A percentile compares a stretch with the other conserved stretches of the same genome.
These are phyloP conservation scores for Dalbergia oliveri DNA, from an alignment of 306 rosid genomes.

Conservation along the genomic window DNA sequence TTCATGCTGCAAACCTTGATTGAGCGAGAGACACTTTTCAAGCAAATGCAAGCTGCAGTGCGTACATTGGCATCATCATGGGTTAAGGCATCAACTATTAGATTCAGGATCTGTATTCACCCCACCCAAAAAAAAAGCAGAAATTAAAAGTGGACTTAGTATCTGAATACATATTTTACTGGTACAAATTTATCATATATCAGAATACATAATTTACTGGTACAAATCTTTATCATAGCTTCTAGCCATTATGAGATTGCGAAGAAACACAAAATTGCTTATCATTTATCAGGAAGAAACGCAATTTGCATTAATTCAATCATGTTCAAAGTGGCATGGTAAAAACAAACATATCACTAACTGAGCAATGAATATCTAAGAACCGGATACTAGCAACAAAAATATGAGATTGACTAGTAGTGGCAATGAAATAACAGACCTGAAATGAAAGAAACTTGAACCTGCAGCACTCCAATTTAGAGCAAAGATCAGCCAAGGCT, in stretches of 20 bases:
- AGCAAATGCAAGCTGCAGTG: conserved; percentile 90
- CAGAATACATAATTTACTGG: conserved; percentile 16
- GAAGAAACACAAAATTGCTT: conserved; percentile 28
- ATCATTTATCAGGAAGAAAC: conserved; percentile 24
- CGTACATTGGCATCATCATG: conserved; percentile 78
- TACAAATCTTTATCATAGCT: conserved; percentile 37
- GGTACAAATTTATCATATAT: conserved; percentile 19
- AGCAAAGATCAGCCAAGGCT: conserved; percentile 88
- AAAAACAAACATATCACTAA: neutral
- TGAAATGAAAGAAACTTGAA: conserved; percentile 76
- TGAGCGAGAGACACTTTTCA: conserved; percentile 89
- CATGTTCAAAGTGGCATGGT: conserved; percentile 14
- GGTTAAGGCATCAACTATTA: conserved; percentile 67
- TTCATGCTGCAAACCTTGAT: conserved; percentile 71
- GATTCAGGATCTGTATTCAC: conserved; percentile 64
- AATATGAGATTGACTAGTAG: conserved; percentile 13
- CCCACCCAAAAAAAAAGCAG: neutral
- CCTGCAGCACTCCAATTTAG: conserved; percentile 94
- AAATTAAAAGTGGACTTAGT: conserved; percentile 27
- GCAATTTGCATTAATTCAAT: neutral
- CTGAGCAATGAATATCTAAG: neutral
- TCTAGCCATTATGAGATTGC: conserved; percentile 30
- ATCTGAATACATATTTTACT: conserved; percentile 13
- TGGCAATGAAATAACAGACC: conserved; percentile 69
- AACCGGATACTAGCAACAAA: conserved; percentile 32